Conservation (phyloP, 371 early-diverging fungal species). For the Massospora cicadina region DNA sequence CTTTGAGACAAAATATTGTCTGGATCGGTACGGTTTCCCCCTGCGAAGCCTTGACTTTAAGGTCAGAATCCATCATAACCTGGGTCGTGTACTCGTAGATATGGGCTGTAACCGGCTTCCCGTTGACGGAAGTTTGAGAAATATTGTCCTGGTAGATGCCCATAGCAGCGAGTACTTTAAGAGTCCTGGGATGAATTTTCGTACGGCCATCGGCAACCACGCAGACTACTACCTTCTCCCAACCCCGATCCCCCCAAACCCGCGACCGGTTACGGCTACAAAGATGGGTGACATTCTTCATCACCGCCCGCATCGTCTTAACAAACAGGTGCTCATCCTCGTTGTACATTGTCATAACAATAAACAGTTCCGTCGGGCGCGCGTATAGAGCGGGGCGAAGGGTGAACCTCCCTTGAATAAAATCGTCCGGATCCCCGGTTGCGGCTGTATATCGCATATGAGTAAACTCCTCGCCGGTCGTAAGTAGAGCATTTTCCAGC, state of each 20-base stretch:
- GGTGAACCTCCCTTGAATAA: slow-evolving; percentile 22
- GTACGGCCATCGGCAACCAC: slow-evolving; percentile 69
- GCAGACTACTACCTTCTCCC: slow-evolving; percentile 71
- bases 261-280: slow-evolving; percentile 35
- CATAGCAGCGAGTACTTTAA: slow-evolving; percentile 37
- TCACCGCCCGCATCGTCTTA: slow-evolving; percentile 55
- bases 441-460: slow-evolving; percentile 54
- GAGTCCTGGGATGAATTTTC: slow-evolving; percentile 34
- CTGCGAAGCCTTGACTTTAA: slow-evolving; percentile 30
- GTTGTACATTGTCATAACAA: slow-evolving; percentile 54
- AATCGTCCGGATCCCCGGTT: slow-evolving; percentile 39
- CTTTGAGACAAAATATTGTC: slow-evolving; percentile 65
- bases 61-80: slow-evolving; percentile 27
- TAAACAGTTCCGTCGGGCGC: slow-evolving; percentile 36
- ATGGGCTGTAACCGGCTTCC: slow-evolving; percentile 44
- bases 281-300: slow-evolving; percentile 59
- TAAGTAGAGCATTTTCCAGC: slow-evolving; percentile 18
- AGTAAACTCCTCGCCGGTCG: slow-evolving; percentile 35
- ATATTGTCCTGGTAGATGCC: slow-evolving; percentile 56
- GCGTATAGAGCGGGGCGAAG: slow-evolving; percentile 25
- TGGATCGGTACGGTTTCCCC: slow-evolving; percentile 45
- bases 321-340: slow-evolving; percentile 41
- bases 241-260: slow-evolving; percentile 55
- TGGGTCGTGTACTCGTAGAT: slow-evolving; percentile 70
- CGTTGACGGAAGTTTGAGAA: slow-evolving; percentile 34